These are phyloP conservation scores for Typha latifolia DNA, from an alignment of 176 grass and related monocot genomes.

Conservation along the genomic window DNA sequence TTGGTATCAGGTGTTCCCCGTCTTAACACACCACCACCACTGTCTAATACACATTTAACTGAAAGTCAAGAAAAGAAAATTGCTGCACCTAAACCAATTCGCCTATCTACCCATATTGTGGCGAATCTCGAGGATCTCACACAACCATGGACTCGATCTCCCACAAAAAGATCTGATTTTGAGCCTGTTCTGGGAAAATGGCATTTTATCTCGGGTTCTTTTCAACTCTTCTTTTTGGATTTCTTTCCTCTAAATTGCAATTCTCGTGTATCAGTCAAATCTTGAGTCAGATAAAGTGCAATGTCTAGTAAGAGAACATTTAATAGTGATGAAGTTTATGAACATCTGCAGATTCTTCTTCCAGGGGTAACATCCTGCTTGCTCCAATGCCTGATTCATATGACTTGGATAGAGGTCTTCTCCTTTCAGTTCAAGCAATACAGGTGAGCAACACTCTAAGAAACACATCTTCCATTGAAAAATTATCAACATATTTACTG, in stretches of 20 bases:
- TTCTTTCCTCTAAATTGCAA: not conserved
- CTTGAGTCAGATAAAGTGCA: too few species aligned
- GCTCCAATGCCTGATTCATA: slow-evolving; percentile 80
- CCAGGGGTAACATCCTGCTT: slow-evolving; percentile 60
- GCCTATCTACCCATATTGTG: slow-evolving; percentile 38
- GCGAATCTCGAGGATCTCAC: slow-evolving; percentile 62
- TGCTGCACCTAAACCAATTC: slow-evolving; percentile 70
- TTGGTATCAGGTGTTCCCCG: slow-evolving; percentile 68
- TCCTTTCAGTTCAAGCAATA: slow-evolving; percentile 97
- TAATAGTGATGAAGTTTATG: slow-evolving; percentile 2
- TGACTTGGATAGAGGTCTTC: slow-evolving; percentile 92
- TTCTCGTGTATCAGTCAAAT: not conserved
- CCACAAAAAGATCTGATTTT: slow-evolving; percentile 74
- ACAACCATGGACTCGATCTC: slow-evolving; percentile 85
- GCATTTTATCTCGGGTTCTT: slow-evolving; percentile 70
- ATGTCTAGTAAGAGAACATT: too few species aligned
- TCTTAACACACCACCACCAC: slow-evolving; percentile 86
- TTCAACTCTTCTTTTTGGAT: slow-evolving; percentile 19
- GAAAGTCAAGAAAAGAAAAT: slow-evolving; percentile 86
- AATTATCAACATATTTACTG: not conserved
- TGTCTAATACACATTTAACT: slow-evolving; percentile 51
- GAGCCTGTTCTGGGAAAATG: slow-evolving; percentile 76
- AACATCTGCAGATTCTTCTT: slow-evolving; percentile 66
- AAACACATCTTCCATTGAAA: not conserved
- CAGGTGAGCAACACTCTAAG: slow-evolving; percentile 41